These are phyloP conservation scores for Areca catechu DNA, from an alignment of 176 grass and related monocot genomes.

Conservation along the genomic window DNA sequence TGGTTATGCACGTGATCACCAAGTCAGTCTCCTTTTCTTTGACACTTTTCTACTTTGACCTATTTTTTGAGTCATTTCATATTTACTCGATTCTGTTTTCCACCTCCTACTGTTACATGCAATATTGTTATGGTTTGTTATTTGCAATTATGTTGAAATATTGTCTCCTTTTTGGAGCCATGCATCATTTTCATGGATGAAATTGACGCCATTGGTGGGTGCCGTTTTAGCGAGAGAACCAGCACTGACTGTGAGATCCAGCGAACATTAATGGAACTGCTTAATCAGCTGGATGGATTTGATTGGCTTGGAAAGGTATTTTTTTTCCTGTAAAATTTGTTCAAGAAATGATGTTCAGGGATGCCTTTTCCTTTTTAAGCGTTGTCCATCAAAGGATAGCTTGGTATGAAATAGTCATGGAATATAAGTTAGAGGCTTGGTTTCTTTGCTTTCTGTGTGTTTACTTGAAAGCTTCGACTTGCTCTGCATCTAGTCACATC, in stretches of 20 bases:
- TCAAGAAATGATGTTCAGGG: neutral
- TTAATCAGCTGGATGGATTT: constrained; percentile 93
- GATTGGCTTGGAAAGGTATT: constrained; percentile 90
- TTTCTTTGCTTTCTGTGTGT: no score
- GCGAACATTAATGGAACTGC: constrained; percentile 84
- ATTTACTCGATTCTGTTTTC: neutral
- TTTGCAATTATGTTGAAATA: no score
- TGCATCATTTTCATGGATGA: constrained; percentile 99
- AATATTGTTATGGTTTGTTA: no score
- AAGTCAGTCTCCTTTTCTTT: constrained; percentile 27
- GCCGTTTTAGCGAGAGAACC: constrained; percentile 90
- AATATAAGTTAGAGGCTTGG: no score
- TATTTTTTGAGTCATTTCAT: neutral
- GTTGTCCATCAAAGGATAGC: no score
- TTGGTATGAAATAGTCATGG: no score
- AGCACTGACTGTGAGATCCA: constrained; percentile 94
- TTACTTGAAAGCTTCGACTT: no score
- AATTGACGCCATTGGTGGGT: constrained; percentile 91
- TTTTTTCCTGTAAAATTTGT: neutral
- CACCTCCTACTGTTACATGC: neutral
- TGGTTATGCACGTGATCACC: constrained; percentile 82
- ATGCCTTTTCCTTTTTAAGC: no score
- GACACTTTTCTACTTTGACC: neutral
- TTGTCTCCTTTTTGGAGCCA: constrained; percentile 29
- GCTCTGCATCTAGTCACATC: no score